phyloP scores from a whole-genome alignment of 1,139 yeast species.

The Kazachstania sp. region DNA sequence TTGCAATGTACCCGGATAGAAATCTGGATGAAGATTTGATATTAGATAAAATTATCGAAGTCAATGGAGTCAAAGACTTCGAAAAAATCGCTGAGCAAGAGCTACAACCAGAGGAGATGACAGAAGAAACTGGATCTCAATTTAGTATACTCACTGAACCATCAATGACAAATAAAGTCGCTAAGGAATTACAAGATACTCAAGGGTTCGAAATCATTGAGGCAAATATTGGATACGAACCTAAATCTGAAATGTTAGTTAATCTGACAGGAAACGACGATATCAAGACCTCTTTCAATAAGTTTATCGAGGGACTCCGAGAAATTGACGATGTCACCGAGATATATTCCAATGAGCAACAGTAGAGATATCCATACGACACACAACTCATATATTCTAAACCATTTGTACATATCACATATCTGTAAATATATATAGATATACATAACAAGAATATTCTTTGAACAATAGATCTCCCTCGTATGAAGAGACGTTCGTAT shows the following conservation, averaged over 20 bases:
- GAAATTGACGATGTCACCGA: constrained; percentile 75
- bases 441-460: too few relatives aligned
- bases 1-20: constrained; percentile 34
- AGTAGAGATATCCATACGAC: neutral
- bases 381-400: too few relatives aligned
- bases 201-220: constrained; percentile 56
- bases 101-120: too few relatives aligned
- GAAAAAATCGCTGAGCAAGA: constrained; percentile 45
- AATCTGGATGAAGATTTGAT: constrained; percentile 35
- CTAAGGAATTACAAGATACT: constrained; percentile 45
- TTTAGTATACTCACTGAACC: constrained; percentile 46
- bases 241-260: constrained; percentile 54
- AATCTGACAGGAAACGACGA: constrained; percentile 45
- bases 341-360: constrained; percentile 46
- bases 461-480: too few relatives aligned
- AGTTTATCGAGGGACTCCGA: constrained; percentile 55
- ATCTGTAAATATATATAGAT: too few relatives aligned
- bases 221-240: constrained; percentile 58
- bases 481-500: too few relatives aligned
- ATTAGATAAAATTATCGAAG: constrained; percentile 65
- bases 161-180: constrained; percentile 50
- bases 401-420: too few relatives aligned
- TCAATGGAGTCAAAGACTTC: constrained; percentile 77
- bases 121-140: neutral
- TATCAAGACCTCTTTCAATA: constrained; percentile 43